phyloP scores from a whole-genome alignment of 2,329 filamentous ascomycete species.

The Rosellinia necatrix region DNA sequence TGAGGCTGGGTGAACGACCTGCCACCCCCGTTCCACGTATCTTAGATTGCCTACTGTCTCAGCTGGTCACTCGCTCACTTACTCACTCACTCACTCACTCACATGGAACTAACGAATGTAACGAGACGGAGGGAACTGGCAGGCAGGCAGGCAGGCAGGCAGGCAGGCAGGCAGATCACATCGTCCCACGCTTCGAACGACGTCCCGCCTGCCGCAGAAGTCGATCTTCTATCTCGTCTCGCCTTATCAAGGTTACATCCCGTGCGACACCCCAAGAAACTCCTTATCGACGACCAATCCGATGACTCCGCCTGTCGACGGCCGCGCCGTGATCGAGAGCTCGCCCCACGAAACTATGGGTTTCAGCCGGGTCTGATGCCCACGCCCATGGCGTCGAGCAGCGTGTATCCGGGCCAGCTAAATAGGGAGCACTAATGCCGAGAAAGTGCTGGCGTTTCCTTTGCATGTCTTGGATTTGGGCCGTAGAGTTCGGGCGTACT shows the following conservation, averaged over 20 bases:
- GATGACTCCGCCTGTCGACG: not conserved
- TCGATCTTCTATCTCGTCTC: not conserved
- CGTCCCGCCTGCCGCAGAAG: not conserved
- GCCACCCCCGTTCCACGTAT: too few species aligned
- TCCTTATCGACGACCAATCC: constrained; percentile 25
- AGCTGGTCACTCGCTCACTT: too few species aligned
- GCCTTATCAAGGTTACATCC: constrained; percentile 24
- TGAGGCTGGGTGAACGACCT: too few species aligned
- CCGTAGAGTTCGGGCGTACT: not conserved
- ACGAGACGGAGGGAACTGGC: too few species aligned
- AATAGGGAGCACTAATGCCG: constrained; percentile 1
- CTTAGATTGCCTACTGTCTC: too few species aligned
- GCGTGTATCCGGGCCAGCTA: not conserved
- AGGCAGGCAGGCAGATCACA: not conserved
- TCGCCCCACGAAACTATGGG: constrained; percentile 4
- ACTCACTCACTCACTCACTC: too few species aligned
- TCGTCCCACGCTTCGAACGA: not conserved
- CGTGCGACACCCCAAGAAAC: constrained; percentile 6
- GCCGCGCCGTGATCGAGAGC: not conserved
- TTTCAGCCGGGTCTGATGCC: too few species aligned
- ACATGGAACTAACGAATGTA: too few species aligned
- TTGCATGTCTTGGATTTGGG: constrained; percentile 5
- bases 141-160: too few species aligned
- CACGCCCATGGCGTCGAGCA: not conserved
- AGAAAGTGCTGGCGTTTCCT: not conserved